A percentile compares a stretch with the other conserved stretches of the same genome.
Evolutionary conservation across 331 rosid species (phyloP).

Genomic region (Quercus tomentella): DNA sequence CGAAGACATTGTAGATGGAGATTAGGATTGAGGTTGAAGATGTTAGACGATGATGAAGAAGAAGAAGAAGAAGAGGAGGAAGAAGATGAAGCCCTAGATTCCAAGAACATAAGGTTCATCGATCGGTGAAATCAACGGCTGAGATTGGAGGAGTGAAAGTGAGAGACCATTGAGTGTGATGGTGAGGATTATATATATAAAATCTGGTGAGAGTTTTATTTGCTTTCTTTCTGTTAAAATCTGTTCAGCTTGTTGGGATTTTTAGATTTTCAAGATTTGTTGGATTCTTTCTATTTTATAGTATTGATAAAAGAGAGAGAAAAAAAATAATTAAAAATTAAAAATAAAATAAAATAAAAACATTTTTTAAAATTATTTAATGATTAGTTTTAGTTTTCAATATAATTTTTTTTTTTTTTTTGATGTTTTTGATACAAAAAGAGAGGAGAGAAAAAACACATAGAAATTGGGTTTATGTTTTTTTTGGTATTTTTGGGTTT

Average conservation of each 20-base stretch:
- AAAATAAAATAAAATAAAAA: neutral
- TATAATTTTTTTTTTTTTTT: neutral
- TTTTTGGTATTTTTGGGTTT: neutral
- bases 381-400: neutral
- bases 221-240: too few species aligned
- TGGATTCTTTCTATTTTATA: neutral
- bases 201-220: neutral
- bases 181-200: neutral
- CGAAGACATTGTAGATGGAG: constrained; percentile 59
- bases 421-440: neutral
- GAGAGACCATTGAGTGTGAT: constrained; percentile 36
- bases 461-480: neutral
- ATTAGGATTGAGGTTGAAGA: constrained; percentile 29
- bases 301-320: neutral
- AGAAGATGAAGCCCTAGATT: constrained; percentile 39
- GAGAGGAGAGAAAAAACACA: neutral
- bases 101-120: constrained; percentile 35
- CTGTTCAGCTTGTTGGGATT: neutral
- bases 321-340: too few species aligned
- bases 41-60: constrained; percentile 2
- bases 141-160: constrained; percentile 35
- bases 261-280: neutral
- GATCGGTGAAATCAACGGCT: constrained; percentile 49
- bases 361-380: neutral
- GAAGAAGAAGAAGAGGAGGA: constrained; percentile 27